phyloP scores from a whole-genome alignment of 2,329 filamentous ascomycete species.

The Neurospora sp. region DNA sequence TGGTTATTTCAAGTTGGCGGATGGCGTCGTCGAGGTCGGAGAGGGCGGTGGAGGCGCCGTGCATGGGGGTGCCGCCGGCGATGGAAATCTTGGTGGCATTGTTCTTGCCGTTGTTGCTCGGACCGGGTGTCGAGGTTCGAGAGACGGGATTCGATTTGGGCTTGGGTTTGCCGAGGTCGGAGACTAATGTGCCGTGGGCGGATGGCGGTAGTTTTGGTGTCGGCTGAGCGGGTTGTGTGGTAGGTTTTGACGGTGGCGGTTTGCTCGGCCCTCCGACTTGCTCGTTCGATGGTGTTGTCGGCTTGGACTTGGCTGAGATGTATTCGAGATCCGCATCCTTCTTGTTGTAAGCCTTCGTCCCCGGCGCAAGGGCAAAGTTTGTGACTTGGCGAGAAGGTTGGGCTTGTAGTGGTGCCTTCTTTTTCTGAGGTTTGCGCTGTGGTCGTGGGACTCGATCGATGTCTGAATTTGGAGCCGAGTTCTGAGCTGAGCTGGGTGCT shows the following conservation, averaged over 20 bases:
- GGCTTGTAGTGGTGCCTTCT: conserved; percentile 51
- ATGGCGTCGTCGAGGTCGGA: conserved; percentile 72
- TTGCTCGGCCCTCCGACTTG: conserved; percentile 25
- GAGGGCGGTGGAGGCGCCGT: conserved; percentile 65
- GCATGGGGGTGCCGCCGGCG: conserved; percentile 70
- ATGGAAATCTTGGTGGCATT: conserved; percentile 53
- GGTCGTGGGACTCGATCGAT: conserved; percentile 35
- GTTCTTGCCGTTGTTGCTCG: conserved; percentile 32
- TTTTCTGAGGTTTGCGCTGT: conserved; percentile 43
- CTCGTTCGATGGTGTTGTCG: conserved; percentile 29
- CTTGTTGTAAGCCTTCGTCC: conserved; percentile 61
- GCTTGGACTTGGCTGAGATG: conserved; percentile 42
- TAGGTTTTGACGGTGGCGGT: conserved; percentile 40
- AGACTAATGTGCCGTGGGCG: conserved; percentile 69
- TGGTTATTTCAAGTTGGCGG: conserved; percentile 78
- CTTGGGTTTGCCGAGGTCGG: conserved; percentile 50
- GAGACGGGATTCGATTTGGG: conserved; percentile 44
- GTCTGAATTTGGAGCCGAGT: conserved; percentile 6
- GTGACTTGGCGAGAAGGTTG: conserved; percentile 54
- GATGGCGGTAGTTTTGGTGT: conserved; percentile 48
- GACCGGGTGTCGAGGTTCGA: conserved; percentile 39
- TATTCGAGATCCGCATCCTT: conserved; percentile 62
- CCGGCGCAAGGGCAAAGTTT: conserved; percentile 52
- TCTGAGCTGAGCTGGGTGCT: conserved; percentile 16
- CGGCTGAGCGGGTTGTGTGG: conserved; percentile 28